Conservation (phyloP, 2,329 filamentous ascomycete species). For the Truncatella angustata region DNA sequence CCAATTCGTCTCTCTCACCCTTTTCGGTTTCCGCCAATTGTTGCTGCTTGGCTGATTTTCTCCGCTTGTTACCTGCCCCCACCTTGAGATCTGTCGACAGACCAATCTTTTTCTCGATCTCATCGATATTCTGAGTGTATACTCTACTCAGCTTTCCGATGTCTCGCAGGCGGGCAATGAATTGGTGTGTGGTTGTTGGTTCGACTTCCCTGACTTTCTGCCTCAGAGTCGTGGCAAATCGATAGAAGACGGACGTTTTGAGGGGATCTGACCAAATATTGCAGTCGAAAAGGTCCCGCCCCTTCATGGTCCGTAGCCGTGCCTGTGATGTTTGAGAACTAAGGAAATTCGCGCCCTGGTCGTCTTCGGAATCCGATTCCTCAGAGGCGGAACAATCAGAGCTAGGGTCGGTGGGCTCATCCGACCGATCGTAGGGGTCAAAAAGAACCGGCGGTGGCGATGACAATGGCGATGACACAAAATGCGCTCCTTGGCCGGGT, state of each 20-base stretch:
- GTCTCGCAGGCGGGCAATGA: conserved; percentile 66
- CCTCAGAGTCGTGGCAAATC: conserved; percentile 66
- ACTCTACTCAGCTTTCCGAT: conserved; percentile 67
- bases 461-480: conserved; percentile 54
- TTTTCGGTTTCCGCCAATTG: conserved; percentile 19
- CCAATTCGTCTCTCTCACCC: conserved; percentile 26
- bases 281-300: conserved; percentile 68
- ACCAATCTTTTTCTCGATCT: conserved; percentile 69
- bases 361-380: conserved; percentile 44
- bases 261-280: conserved; percentile 68
- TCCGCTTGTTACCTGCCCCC: conserved; percentile 60
- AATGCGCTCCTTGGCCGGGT: conserved; percentile 16
- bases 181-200: conserved; percentile 65
- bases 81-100: conserved; percentile 60
- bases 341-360: conserved; percentile 37
- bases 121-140: conserved; percentile 76
- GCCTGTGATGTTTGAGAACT: conserved; percentile 37
- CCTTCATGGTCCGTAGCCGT: conserved; percentile 62
- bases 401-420: conserved; percentile 34
- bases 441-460: conserved; percentile 54
- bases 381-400: conserved; percentile 34
- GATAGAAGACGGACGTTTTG: conserved; percentile 70
- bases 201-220: conserved; percentile 62
- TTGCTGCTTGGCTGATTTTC: conserved; percentile 38
- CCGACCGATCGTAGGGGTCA: conserved; percentile 43